Evolutionary conservation across 805 yeast genomes (phyloP).

Genomic region (Hanseniaspora lindneri): DNA sequence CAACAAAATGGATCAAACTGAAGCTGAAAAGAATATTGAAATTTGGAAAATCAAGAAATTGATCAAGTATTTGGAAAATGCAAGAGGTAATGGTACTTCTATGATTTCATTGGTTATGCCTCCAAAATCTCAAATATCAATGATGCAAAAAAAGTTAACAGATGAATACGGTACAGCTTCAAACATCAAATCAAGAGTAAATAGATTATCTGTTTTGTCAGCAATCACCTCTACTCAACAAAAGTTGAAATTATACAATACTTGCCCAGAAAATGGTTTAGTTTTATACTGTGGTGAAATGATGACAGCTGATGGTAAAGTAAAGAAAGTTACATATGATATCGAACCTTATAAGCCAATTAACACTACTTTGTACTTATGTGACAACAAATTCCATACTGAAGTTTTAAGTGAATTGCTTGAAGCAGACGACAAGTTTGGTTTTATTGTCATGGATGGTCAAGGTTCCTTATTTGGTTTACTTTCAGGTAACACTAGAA

Average conservation of each 20-base stretch:
- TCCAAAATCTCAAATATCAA: slow-evolving; percentile 86
- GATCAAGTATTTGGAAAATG: slow-evolving; percentile 73
- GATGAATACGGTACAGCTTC: slow-evolving; percentile 99
- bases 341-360: slow-evolving; percentile 98
- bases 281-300: slow-evolving; percentile 98
- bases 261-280: slow-evolving; percentile 88
- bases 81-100: slow-evolving; percentile 98
- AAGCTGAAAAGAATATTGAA: slow-evolving; percentile 92
- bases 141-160: slow-evolving; percentile 79
- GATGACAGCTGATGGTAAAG: slow-evolving; percentile 91
- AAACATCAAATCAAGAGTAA: slow-evolving; percentile 94
- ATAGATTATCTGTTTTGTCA: slow-evolving; percentile 84
- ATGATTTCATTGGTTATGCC: slow-evolving; percentile 96
- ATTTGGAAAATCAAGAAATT: slow-evolving; percentile 98
- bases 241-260: slow-evolving; percentile 76
- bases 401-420: slow-evolving; percentile 89
- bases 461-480: slow-evolving; percentile 94
- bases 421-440: slow-evolving; percentile 91
- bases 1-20: slow-evolving; percentile 37
- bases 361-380: slow-evolving; percentile 86
- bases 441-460: slow-evolving; percentile 99
- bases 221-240: slow-evolving; percentile 98
- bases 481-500: slow-evolving; percentile 92
- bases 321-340: slow-evolving; percentile 89
- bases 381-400: slow-evolving; percentile 97